Evolutionary conservation across 2,329 filamentous ascomycete species (phyloP).

Genomic region (Paraphaeosphaeria sporulosa): DNA sequence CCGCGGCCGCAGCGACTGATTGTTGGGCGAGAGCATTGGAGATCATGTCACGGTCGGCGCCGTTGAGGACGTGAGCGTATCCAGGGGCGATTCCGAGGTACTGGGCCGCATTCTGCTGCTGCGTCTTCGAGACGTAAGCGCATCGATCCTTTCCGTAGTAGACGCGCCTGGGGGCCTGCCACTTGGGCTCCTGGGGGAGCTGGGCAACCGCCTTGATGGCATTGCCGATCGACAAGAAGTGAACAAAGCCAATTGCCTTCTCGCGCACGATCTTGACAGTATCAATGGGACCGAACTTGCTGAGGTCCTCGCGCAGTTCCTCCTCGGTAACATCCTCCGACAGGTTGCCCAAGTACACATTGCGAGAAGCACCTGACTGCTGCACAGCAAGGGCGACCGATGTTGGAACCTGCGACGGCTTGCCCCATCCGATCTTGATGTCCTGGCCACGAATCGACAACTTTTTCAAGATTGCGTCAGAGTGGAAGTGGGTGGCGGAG

Average conservation of each 20-base stretch:
- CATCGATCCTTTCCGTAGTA: constrained; percentile 99
- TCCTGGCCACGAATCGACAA: constrained; percentile 98
- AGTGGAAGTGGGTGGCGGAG: constrained; percentile 98
- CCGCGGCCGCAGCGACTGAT: constrained; percentile 94
- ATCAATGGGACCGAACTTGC: constrained; percentile 95
- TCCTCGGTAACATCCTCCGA: constrained; percentile 90
- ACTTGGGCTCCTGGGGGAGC: constrained; percentile 94
- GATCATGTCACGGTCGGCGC: constrained; percentile 94
- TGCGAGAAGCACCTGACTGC: constrained; percentile 94
- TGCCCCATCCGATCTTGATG: constrained; percentile 99
- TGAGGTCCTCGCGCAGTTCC: constrained; percentile 90
- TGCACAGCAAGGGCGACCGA: constrained; percentile 97
- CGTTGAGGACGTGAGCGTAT: constrained; percentile 95
- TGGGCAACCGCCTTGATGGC: constrained; percentile 98
- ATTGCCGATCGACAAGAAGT: constrained; percentile 96
- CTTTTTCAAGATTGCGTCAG: constrained; percentile 99
- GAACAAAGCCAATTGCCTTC: constrained; percentile 97
- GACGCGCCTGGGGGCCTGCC: constrained; percentile 92
- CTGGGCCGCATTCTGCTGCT: constrained; percentile 98
- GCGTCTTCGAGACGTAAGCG: constrained; percentile 98
- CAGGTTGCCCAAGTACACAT: constrained; percentile 95
- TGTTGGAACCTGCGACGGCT: constrained; percentile 96
- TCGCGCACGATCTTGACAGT: constrained; percentile 97
- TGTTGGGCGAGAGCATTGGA: constrained; percentile 96
- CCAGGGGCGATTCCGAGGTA: constrained; percentile 97